These are phyloP conservation scores for Fusarium cyanostomum DNA, from an alignment of 2,329 filamentous ascomycete species.

Conservation along the genomic window DNA sequence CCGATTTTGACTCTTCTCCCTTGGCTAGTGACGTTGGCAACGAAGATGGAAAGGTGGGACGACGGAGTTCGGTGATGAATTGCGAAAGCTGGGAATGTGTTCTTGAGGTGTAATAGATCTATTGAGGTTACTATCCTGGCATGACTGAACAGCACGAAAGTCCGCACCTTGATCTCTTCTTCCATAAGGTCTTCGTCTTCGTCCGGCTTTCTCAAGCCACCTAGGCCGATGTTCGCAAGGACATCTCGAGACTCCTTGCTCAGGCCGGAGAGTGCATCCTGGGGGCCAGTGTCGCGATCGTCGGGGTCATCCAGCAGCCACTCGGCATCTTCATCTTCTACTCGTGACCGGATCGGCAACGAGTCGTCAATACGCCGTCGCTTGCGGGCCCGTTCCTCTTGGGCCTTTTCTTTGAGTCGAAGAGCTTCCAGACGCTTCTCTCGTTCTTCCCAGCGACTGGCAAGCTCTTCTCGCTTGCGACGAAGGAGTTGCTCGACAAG, in stretches of 20 bases:
- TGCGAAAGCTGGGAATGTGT: slow-evolving; percentile 93
- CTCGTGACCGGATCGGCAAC: slow-evolving; percentile 25
- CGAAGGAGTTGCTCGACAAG: slow-evolving; percentile 79
- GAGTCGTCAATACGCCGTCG: slow-evolving; percentile 54
- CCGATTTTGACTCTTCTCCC: slow-evolving; percentile 39
- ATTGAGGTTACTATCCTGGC: slow-evolving; percentile 45
- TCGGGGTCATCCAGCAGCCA: slow-evolving; percentile 80
- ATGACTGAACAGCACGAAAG: slow-evolving; percentile 1
- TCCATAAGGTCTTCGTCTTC: slow-evolving; percentile 59
- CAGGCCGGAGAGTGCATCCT: slow-evolving; percentile 62
- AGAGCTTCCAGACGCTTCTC: slow-evolving; percentile 75
- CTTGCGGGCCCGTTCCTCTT: slow-evolving; percentile 61
- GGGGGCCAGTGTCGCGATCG: slow-evolving; percentile 51
- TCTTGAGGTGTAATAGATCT: slow-evolving; percentile 90
- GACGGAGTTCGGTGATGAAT: slow-evolving; percentile 83
- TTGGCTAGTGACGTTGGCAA: slow-evolving; percentile 58
- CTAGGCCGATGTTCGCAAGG: slow-evolving; percentile 71
- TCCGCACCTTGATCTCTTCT: slow-evolving; percentile 73
- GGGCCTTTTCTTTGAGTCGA: slow-evolving; percentile 68
- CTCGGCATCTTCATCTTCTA: slow-evolving; percentile 68
- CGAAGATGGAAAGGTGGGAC: slow-evolving; percentile 80
- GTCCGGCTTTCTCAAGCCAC: slow-evolving; percentile 47
- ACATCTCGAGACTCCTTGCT: slow-evolving; percentile 80
- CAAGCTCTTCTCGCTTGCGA: slow-evolving; percentile 72
- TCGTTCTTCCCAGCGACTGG: slow-evolving; percentile 74